phyloP scores from a whole-genome alignment of 176 grass and related monocot species.

The Cenchrus fungigraminus region DNA sequence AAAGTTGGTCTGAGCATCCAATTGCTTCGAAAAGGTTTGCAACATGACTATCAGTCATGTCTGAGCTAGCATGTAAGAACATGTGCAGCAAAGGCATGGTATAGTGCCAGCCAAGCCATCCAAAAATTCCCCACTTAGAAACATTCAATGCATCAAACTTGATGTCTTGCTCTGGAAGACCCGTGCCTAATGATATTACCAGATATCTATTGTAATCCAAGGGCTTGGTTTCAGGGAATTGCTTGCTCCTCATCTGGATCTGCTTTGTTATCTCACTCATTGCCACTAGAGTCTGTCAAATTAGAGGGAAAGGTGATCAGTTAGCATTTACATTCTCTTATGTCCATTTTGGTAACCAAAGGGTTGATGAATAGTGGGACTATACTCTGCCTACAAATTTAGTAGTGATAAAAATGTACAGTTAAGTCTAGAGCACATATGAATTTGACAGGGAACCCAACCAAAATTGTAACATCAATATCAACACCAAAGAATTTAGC shows the following conservation, averaged over 20 bases:
- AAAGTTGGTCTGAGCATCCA: constrained; percentile 36
- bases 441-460: background rate
- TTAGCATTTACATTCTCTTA: constrained; percentile 14
- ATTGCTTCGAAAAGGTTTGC: constrained; percentile 49
- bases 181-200: constrained; percentile 52
- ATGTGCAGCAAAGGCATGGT: constrained; percentile 50
- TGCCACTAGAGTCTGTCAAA: constrained; percentile 57
- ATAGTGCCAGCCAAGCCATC: constrained; percentile 47
- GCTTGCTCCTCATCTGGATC: constrained; percentile 41
- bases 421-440: background rate
- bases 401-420: background rate
- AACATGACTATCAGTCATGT: constrained; percentile 56
- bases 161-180: constrained; percentile 42
- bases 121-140: constrained; percentile 60
- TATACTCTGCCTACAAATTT: background rate
- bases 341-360: constrained; percentile 6
- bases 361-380: background rate
- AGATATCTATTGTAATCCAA: constrained; percentile 59
- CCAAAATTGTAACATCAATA: background rate
- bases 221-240: constrained; percentile 45
- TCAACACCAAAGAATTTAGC: background rate
- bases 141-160: constrained; percentile 38
- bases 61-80: constrained; percentile 51
- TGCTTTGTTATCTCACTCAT: constrained; percentile 57
- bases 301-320: background rate